These are phyloP conservation scores for Salix viminalis DNA, from an alignment of 345 rosid species.

Conservation along the genomic window DNA sequence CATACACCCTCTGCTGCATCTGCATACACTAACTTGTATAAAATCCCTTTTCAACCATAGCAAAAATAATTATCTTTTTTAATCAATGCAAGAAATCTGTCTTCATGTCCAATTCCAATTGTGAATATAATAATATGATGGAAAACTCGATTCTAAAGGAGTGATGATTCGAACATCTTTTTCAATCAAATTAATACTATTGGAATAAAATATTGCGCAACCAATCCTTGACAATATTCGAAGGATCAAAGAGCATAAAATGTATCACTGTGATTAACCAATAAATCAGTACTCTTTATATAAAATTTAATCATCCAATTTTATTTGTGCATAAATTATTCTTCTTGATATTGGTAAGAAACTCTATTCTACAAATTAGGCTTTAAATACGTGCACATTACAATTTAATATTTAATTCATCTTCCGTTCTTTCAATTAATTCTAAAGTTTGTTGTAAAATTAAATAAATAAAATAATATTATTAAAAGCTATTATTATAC, in stretches of 20 bases:
- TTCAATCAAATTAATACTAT: neutral
- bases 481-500: neutral
- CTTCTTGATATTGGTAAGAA: neutral
- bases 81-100: neutral
- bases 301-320: neutral
- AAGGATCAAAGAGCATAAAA: neutral
- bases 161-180: neutral
- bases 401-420: neutral
- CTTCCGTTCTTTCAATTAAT: neutral
- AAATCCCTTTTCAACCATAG: neutral
- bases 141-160: neutral
- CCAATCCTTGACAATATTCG: neutral
- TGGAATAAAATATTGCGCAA: neutral
- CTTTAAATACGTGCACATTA: neutral
- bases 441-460: neutral
- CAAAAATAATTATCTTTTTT: neutral
- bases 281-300: neutral
- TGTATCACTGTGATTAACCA: neutral
- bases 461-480: neutral
- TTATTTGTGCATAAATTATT: neutral
- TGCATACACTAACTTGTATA: neutral
- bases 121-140: neutral
- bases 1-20: slow-evolving; percentile 32
- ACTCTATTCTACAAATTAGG: neutral
- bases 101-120: neutral